Conservation (phyloP, 768 basidiomycete species). For the Boletus reticulatus region DNA sequence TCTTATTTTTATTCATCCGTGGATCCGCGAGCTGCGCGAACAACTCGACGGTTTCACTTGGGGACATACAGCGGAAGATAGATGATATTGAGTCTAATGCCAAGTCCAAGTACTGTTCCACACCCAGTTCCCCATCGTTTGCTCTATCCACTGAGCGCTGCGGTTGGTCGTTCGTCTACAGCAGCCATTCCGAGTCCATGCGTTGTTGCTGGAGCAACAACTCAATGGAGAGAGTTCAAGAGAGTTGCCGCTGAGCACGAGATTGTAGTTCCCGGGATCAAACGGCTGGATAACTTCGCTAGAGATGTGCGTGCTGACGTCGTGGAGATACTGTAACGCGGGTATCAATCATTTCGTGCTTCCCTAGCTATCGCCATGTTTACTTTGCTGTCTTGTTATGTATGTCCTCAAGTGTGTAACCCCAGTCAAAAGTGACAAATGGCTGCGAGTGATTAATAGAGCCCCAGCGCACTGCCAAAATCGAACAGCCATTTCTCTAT, state of each 20-base stretch:
- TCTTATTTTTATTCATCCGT: constrained; percentile 2
- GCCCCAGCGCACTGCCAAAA: no score
- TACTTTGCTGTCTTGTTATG: no score
- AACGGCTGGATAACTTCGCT: neutral
- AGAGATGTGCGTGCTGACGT: neutral
- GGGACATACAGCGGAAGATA: neutral
- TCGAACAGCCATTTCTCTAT: no score
- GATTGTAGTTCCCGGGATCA: neutral
- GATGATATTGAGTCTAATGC: no score
- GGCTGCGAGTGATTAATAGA: no score
- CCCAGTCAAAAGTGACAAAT: no score
- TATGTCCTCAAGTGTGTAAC: no score
- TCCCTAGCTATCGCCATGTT: no score
- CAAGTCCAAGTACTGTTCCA: no score
- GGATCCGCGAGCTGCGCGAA: constrained; percentile 6
- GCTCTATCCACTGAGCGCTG: neutral
- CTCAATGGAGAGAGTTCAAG: neutral
- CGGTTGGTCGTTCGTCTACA: neutral
- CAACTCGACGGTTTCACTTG: neutral
- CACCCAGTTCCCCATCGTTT: no score
- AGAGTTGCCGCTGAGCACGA: neutral
- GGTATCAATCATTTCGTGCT: no score
- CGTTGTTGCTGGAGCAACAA: neutral
- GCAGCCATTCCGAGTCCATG: neutral
- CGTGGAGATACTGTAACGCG: neutral